phyloP scores from a whole-genome alignment of 179 eudicot species.

The Pouteria campechiana region DNA sequence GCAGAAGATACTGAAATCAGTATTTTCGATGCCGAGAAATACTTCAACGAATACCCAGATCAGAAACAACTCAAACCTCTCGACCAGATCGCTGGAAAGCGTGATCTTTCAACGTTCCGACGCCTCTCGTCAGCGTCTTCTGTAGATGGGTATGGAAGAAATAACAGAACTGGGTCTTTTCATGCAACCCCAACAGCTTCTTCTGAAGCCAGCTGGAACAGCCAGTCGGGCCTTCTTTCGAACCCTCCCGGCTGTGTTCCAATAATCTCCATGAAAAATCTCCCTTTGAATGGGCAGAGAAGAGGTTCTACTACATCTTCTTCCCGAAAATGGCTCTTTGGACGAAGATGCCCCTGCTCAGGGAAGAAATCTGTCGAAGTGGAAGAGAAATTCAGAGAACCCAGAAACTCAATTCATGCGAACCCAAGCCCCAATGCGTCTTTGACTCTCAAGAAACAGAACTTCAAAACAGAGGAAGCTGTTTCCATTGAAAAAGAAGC shows the following conservation, averaged over 20 bases:
- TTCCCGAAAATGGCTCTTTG: constrained; percentile 30
- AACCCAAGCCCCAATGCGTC: constrained; percentile 6
- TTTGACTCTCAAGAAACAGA: not conserved
- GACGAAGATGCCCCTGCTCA: constrained; percentile 56
- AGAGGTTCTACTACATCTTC: constrained; percentile 2
- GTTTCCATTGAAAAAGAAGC: too few relatives aligned
- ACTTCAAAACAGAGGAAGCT: not conserved
- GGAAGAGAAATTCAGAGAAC: constrained; percentile 18
- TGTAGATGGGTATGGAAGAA: constrained; percentile 15
- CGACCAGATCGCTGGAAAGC: not conserved
- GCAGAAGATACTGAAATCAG: constrained; percentile 70
- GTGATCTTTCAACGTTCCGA: constrained; percentile 14
- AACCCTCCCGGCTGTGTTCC: constrained; percentile 41
- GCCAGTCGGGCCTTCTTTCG: constrained; percentile 62
- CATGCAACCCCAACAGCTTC: constrained; percentile 77
- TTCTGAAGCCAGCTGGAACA: constrained; percentile 89
- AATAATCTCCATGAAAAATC: constrained; percentile 15
- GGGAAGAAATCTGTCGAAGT: constrained; percentile 72
- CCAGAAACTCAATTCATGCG: too few relatives aligned
- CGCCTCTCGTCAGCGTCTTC: constrained; percentile 50
- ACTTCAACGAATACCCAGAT: constrained; percentile 38
- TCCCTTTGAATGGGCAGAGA: constrained; percentile 8
- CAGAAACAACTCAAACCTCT: not conserved
- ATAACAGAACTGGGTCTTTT: constrained; percentile 33
- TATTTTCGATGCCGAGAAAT: constrained; percentile 75